Conservation (phyloP, 2,329 filamentous ascomycete species). For the Penicillium hordei region DNA sequence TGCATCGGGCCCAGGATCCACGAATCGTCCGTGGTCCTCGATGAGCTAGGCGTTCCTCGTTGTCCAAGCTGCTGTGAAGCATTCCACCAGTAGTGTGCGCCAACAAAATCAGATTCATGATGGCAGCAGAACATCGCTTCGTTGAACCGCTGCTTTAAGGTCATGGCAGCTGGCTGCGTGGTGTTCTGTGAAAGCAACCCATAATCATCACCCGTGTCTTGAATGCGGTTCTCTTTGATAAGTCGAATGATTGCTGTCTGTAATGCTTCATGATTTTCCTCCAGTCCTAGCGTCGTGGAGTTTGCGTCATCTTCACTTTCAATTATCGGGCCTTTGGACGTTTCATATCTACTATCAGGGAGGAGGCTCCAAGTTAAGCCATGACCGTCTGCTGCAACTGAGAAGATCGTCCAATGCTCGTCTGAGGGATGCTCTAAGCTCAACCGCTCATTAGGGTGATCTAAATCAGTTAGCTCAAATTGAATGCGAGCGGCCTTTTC, state of each 20-base stretch:
- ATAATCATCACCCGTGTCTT: slow-evolving; percentile 51
- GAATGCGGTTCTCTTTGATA: slow-evolving; percentile 79
- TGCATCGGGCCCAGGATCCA: slow-evolving; percentile 71
- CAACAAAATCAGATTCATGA: slow-evolving; percentile 77
- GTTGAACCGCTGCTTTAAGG: slow-evolving; percentile 49
- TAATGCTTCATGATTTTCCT: slow-evolving; percentile 77
- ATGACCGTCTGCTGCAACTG: slow-evolving; percentile 72
- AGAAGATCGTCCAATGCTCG: slow-evolving; percentile 79
- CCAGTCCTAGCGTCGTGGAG: slow-evolving; percentile 56
- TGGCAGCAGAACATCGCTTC: slow-evolving; percentile 75
- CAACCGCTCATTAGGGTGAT: slow-evolving; percentile 49
- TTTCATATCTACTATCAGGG: slow-evolving; percentile 53
- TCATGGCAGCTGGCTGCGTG: slow-evolving; percentile 13
- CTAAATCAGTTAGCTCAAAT: slow-evolving; percentile 42
- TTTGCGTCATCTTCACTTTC: slow-evolving; percentile 48
- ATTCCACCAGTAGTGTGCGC: slow-evolving; percentile 81
- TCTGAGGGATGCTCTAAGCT: slow-evolving; percentile 72
- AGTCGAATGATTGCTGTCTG: slow-evolving; percentile 78
- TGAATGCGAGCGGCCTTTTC: slow-evolving; percentile 43
- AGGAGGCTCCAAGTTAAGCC: slow-evolving; percentile 65
- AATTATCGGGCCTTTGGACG: slow-evolving; percentile 61
- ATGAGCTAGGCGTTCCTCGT: slow-evolving; percentile 56
- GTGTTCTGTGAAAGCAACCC: slow-evolving; percentile 6
- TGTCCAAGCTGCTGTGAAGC: slow-evolving; percentile 71
- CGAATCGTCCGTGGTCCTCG: slow-evolving; percentile 60